These are phyloP conservation scores for Hapsidospora chrysogenum DNA, from an alignment of 495 filamentous ascomycete genomes.

Conservation along the genomic window DNA sequence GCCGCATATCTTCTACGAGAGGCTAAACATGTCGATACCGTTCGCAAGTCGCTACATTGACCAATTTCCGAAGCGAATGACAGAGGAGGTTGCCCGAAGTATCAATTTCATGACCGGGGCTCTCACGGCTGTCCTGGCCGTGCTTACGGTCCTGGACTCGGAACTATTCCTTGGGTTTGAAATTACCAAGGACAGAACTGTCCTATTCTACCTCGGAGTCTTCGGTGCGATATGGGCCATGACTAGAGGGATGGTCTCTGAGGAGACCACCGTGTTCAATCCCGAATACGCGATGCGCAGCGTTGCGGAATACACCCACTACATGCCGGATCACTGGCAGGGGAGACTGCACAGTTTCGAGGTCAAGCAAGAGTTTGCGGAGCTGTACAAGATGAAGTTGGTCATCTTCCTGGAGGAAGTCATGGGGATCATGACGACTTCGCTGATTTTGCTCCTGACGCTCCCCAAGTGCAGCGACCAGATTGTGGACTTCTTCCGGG, in stretches of 20 bases:
- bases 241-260: slow-evolving; percentile 61
- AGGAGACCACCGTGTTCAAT: slow-evolving; percentile 81
- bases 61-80: slow-evolving; percentile 93
- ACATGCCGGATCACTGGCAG: slow-evolving; percentile 75
- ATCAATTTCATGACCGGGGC: slow-evolving; percentile 78
- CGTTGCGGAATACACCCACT: slow-evolving; percentile 84
- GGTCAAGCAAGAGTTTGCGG: slow-evolving; percentile 64
- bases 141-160: slow-evolving; percentile 69
- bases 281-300: slow-evolving; percentile 76
- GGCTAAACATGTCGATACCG: slow-evolving; percentile 86
- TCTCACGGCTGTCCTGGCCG: slow-evolving; percentile 62
- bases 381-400: slow-evolving; percentile 75
- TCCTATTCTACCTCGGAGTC: slow-evolving; percentile 60
- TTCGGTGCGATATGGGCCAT: slow-evolving; percentile 64
- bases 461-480: slow-evolving; percentile 82
- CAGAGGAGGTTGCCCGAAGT: slow-evolving; percentile 62
- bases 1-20: slow-evolving; percentile 74
- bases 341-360: slow-evolving; percentile 79
- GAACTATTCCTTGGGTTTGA: slow-evolving; percentile 88
- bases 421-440: slow-evolving; percentile 78
- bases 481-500: slow-evolving; percentile 92
- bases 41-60: slow-evolving; percentile 85
- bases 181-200: slow-evolving; percentile 67
- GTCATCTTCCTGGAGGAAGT: slow-evolving; percentile 87
- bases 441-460: slow-evolving; percentile 74